Evolutionary conservation across 2,329 filamentous ascomycete species (phyloP), one percentile per base, ranked within the genome.

Genomic region (Niveomyces coronatus): DNA sequence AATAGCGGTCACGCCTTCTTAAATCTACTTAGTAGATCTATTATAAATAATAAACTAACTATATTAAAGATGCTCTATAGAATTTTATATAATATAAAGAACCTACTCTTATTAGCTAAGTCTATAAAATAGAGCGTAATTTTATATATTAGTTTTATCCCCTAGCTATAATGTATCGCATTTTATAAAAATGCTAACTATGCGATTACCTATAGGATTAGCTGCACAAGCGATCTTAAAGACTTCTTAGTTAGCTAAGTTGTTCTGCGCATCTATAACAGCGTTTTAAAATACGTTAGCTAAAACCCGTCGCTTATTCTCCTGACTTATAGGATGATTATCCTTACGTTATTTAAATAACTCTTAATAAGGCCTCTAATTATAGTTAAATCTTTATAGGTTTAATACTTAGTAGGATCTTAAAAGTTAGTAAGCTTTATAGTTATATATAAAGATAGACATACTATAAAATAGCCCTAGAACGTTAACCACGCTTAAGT

Each of bases 351-450:
- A n/a, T 10, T 35, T 20, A 23, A 27, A 28, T 35, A 35, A 9
- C 6, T 35, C n/a, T 35, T 23, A 14, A 35, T 35, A 15, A 35
- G 33, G 10, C 33, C 23, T 27, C 33, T 9, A 20, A 35, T 35
- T 28, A 35, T 11, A 4, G 14, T 11, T 10, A 35, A 18, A 14
- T 35, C 33, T 11, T 35, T 23, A 16, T 23, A 23, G 9, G 33
- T 35, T 13, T 35, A 23, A 20, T 35, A 35, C 14, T 35, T 35
- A 13, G 33, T 35, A 17, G 33, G 33, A 28, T 35, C 33, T 35
- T 9, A 19, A 9, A 13, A 22, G 16, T 32, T 18, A 32, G 30
- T 20, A 32, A n/a, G 11, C 14, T 27, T 27, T 11, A n/a, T 11
- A 10, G 24, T n/a, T 27, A 27, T 13, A 27, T 27, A n/a, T 27